Percentiles rank a stretch among this genome's conserved stretches.
Conservation (phyloP, 495 filamentous ascomycete species). For the Corynascus novoguineensis region DNA sequence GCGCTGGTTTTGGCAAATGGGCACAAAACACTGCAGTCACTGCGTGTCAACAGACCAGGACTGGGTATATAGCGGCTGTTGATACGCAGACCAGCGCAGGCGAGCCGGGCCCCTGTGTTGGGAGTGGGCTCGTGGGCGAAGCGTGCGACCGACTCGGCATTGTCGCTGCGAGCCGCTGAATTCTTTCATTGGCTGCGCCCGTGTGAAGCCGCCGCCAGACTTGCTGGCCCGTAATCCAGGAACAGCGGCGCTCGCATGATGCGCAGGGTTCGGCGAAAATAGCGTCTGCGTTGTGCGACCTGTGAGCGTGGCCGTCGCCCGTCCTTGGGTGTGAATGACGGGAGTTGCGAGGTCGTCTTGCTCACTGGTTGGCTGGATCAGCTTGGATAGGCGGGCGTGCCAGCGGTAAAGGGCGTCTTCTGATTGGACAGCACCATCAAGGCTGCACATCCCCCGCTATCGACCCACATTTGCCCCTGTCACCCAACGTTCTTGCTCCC, state of each 20-base stretch:
- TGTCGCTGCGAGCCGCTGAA: slow-evolving; percentile 20
- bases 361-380: slow-evolving; percentile 23
- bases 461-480: slow-evolving; percentile 21
- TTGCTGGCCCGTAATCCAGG: slow-evolving; percentile 30
- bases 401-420: slow-evolving; percentile 24
- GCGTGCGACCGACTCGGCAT: slow-evolving; percentile 13
- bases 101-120: slow-evolving; percentile 25
- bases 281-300: slow-evolving; percentile 25
- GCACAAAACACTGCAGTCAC: no score
- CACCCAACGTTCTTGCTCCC: slow-evolving; percentile 13
- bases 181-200: slow-evolving; percentile 13
- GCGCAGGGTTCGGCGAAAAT: slow-evolving; percentile 21
- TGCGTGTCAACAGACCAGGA: slow-evolving; percentile 14
- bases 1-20: slow-evolving; percentile 30
- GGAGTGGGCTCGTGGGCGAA: not conserved
- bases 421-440: slow-evolving; percentile 26
- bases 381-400: slow-evolving; percentile 9
- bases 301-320: slow-evolving; percentile 3
- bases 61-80: slow-evolving; percentile 53
- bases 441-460: slow-evolving; percentile 19
- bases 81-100: slow-evolving; percentile 36
- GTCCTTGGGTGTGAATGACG: slow-evolving; percentile 25
- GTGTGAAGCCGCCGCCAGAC: slow-evolving; percentile 38
- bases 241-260: slow-evolving; percentile 34
- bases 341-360: slow-evolving; percentile 9